phyloP scores from a whole-genome alignment of 2,329 filamentous ascomycete genomes.

The Cladophialophora immunda region DNA sequence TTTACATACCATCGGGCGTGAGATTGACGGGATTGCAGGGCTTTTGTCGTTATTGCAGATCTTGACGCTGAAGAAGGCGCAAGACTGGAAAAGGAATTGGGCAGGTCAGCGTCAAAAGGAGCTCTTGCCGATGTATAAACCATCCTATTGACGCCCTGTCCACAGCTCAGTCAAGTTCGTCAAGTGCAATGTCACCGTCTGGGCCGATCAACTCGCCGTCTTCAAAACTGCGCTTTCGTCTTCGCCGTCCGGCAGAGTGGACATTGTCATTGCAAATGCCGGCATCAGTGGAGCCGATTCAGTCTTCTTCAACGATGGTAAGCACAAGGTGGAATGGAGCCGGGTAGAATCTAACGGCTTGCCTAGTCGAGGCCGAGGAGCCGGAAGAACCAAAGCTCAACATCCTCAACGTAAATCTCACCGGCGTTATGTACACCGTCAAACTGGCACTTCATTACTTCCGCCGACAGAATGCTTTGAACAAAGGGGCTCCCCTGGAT shows the following conservation, averaged over 20 bases:
- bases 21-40: conserved; percentile 20
- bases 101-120: conserved; percentile 11
- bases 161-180: conserved; percentile 44
- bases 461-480: conserved; percentile 40
- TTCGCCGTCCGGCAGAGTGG: conserved; percentile 65
- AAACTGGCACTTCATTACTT: conserved; percentile 48
- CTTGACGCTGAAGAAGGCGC: conserved; percentile 53
- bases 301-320: conserved; percentile 41
- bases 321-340: conserved; percentile 33
- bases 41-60: conserved; percentile 44
- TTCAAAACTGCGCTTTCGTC: conserved; percentile 67
- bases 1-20: neutral
- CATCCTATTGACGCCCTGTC: neutral
- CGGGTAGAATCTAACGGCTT: conserved; percentile 55
- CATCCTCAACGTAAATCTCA: conserved; percentile 44
- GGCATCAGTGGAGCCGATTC: conserved; percentile 61
- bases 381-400: conserved; percentile 46
- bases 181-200: conserved; percentile 67
- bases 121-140: neutral
- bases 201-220: conserved; percentile 69
- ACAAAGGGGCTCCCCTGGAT: conserved; percentile 40
- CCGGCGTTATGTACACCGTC: conserved; percentile 37
- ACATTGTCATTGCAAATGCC: conserved; percentile 72
- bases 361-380: conserved; percentile 37
- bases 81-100: conserved; percentile 38